Conservation (phyloP, 140 eudicot genomes). For the Ambrosia hybrid region DNA sequence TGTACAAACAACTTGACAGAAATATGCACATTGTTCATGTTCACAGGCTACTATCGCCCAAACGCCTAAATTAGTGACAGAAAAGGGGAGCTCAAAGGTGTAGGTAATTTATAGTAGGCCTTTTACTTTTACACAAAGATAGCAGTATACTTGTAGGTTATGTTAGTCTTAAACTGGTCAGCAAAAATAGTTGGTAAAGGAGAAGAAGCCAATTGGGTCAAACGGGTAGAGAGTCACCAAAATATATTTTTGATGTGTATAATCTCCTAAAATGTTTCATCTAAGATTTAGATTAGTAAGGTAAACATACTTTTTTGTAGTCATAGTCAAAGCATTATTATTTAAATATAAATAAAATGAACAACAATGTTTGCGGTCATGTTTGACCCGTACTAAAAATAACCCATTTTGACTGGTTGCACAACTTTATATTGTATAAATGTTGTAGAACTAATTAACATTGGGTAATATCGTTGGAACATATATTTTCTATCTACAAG, state of each 20-base stretch:
- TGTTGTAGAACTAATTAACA: neutral
- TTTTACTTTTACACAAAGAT: neutral
- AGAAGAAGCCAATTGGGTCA: too few species aligned
- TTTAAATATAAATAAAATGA: too few species aligned
- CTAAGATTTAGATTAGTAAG: too few species aligned
- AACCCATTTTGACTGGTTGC: neutral
- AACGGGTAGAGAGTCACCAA: neutral
- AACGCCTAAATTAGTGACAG: constrained; percentile 34
- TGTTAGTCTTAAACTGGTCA: too few species aligned
- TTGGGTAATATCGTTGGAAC: neutral
- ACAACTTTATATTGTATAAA: neutral
- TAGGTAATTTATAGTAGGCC: constrained; percentile 20
- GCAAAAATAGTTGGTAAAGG: too few species aligned
- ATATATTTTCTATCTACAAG: constrained; percentile 18
- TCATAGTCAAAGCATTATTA: neutral
- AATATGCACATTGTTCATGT: constrained; percentile 4
- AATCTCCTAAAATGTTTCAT: too few species aligned
- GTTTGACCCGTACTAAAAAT: neutral
- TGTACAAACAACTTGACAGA: neutral
- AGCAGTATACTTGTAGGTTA: neutral
- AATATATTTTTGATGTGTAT: neutral
- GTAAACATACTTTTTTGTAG: neutral
- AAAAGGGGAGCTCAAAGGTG: constrained; percentile 39
- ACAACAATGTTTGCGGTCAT: neutral
- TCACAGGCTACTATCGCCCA: constrained; percentile 31